These are phyloP conservation scores for Monosiga brevicollis DNA, from an alignment of 78 protist species.

Conservation along the genomic window DNA sequence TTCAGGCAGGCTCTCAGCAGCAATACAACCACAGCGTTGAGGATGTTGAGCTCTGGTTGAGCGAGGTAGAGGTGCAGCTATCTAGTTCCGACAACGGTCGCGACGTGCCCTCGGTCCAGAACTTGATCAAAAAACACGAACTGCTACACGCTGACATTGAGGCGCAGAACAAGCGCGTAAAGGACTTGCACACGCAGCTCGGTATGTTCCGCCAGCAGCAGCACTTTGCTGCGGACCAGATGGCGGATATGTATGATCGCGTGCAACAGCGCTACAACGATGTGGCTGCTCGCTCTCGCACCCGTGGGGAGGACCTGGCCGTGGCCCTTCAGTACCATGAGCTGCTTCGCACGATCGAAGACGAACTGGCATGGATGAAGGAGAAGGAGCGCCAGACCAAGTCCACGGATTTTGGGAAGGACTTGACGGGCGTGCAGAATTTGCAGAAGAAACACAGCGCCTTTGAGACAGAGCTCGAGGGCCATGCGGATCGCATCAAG, in stretches of 20 bases:
- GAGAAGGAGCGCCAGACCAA: background rate
- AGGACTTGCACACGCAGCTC: background rate
- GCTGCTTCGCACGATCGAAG: background rate
- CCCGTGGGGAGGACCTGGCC: background rate
- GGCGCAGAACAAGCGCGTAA: background rate
- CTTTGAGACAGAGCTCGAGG: background rate
- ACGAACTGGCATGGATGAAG: background rate
- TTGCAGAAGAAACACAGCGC: slow-evolving; percentile 2
- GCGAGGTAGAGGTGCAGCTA: background rate
- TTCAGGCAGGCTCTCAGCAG: background rate
- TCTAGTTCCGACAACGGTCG: background rate
- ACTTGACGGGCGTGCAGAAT: background rate
- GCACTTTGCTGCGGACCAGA: background rate
- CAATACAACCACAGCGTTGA: background rate
- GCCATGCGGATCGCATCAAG: background rate
- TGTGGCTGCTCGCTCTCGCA: background rate
- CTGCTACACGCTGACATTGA: background rate
- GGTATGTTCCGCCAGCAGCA: background rate
- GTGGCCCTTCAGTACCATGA: background rate
- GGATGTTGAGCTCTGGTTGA: background rate
- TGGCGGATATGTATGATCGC: background rate
- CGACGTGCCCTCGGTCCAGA: background rate
- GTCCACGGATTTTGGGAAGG: background rate
- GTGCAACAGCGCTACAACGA: background rate
- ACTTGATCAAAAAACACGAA: background rate